Conservation (phyloP, 1,139 yeast genomes). For the Suzukiozyma palmioleophila region DNA sequence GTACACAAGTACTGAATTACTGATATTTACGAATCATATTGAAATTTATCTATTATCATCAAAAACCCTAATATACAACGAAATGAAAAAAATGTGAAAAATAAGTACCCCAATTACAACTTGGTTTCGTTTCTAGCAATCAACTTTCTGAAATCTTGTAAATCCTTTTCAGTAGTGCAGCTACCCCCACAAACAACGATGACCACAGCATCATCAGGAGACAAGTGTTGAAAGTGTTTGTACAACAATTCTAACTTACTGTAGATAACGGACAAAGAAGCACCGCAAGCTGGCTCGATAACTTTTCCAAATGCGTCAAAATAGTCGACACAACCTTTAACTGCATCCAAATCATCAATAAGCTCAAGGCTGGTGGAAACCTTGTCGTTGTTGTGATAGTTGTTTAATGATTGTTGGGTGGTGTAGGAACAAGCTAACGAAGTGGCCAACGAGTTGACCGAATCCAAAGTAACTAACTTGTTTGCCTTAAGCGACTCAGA, state of each 20-base stretch:
- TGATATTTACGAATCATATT: too few species aligned
- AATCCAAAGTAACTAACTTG: constrained; percentile 38
- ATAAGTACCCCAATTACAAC: constrained; percentile 5
- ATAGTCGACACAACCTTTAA: constrained; percentile 46
- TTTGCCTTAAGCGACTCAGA: constrained; percentile 43
- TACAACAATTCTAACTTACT: constrained; percentile 30
- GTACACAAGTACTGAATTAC: too few species aligned
- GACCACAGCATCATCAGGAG: constrained; percentile 47
- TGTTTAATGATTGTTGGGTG: constrained; percentile 41
- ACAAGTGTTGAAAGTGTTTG: constrained; percentile 26
- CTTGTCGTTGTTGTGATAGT: constrained; percentile 27
- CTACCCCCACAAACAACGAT: constrained; percentile 67
- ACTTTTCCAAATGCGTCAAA: constrained; percentile 46
- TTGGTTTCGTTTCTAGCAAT: constrained; percentile 11
- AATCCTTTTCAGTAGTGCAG: constrained; percentile 26
- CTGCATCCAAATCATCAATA: constrained; percentile 54
- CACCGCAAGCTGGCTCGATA: constrained; percentile 78
- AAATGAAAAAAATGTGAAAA: neutral
- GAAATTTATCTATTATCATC: neutral
- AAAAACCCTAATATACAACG: constrained; percentile 1
- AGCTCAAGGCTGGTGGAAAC: constrained; percentile 36
- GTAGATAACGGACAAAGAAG: constrained; percentile 53
- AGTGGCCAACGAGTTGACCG: constrained; percentile 54
- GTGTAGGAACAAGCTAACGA: constrained; percentile 59
- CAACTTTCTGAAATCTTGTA: constrained; percentile 9